A percentile compares a stretch with the other conserved stretches of the same genome.
phyloP scores from a whole-genome alignment of 1,284 basidiomycete species.

The Puccinia hordei region DNA sequence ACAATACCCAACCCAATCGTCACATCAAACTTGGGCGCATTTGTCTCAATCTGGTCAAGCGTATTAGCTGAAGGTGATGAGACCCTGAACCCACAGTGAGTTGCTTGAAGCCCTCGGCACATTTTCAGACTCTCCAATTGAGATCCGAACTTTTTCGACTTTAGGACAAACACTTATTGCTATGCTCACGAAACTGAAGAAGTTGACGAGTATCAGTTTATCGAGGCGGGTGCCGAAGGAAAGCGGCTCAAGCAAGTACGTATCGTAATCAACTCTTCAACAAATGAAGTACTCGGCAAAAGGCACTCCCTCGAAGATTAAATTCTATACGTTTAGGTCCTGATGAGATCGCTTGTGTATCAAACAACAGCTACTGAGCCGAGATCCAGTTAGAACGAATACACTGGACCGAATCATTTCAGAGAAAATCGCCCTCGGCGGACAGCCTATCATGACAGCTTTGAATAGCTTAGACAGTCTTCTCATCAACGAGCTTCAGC shows the following conservation, averaged over 20 bases:
- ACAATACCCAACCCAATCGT: constrained; percentile 32
- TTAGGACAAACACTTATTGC: constrained; percentile 33
- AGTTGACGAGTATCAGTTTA: constrained; percentile 33
- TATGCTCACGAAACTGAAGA: constrained; percentile 42
- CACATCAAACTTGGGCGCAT: constrained; percentile 22
- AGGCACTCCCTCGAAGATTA: background rate
- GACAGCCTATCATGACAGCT: constrained; percentile 23
- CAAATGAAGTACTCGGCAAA: background rate
- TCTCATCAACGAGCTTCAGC: constrained; percentile 32
- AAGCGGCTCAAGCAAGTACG: constrained; percentile 22
- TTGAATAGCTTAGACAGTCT: constrained; percentile 35
- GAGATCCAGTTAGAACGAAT: constrained; percentile 35
- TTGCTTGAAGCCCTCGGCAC: background rate
- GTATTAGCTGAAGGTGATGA: constrained; percentile 44
- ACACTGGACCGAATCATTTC: constrained; percentile 36
- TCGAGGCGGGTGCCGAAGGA: constrained; percentile 29
- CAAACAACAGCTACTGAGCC: constrained; percentile 9
- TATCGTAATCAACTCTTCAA: background rate
- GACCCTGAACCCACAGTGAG: constrained; percentile 29
- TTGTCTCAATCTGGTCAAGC: constrained; percentile 43
- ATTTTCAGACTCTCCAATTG: background rate
- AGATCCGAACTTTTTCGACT: background rate
- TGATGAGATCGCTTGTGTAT: background rate
- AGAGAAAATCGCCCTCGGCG: constrained; percentile 29
- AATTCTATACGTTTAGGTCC: too few relatives aligned